Evolutionary conservation across 495 filamentous ascomycete species (phyloP).

Genomic region (Aspergillus diversus): DNA sequence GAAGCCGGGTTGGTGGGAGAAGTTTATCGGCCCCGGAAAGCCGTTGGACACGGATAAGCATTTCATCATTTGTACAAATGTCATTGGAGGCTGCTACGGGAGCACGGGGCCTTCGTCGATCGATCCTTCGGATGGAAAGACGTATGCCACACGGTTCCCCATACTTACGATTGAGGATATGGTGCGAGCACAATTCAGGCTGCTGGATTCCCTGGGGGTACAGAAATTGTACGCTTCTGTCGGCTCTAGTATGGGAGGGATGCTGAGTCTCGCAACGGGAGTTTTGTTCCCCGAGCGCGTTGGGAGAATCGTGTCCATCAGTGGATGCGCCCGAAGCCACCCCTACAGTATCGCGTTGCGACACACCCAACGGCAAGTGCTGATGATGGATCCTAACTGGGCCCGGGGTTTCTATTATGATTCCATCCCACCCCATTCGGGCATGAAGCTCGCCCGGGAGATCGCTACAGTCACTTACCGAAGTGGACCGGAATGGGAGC

Average conservation of each 20-base stretch:
- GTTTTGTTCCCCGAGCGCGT: slow-evolving; percentile 82
- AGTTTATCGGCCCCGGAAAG: slow-evolving; percentile 89
- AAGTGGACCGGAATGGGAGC: slow-evolving; percentile 97
- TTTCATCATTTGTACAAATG: slow-evolving; percentile 94
- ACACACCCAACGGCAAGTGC: slow-evolving; percentile 95
- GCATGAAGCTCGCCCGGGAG: slow-evolving; percentile 97
- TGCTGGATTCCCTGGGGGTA: slow-evolving; percentile 81
- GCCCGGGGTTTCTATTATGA: slow-evolving; percentile 96
- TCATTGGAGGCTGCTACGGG: slow-evolving; percentile 94
- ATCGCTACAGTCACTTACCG: slow-evolving; percentile 98
- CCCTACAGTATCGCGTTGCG: slow-evolving; percentile 99
- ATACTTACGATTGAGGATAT: slow-evolving; percentile 97
- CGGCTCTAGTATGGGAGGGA: slow-evolving; percentile 96
- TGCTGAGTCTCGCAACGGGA: slow-evolving; percentile 95
- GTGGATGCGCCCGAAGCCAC: slow-evolving; percentile 92
- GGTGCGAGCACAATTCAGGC: slow-evolving; percentile 91
- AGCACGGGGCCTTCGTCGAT: slow-evolving; percentile 88
- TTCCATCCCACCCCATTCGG: slow-evolving; percentile 84
- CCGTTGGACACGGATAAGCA: slow-evolving; percentile 91
- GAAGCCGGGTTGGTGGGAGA: slow-evolving; percentile 98
- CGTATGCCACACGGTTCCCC: slow-evolving; percentile 94
- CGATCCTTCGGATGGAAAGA: slow-evolving; percentile 85
- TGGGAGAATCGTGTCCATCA: slow-evolving; percentile 82
- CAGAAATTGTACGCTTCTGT: slow-evolving; percentile 87
- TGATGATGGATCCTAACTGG: slow-evolving; percentile 99